A percentile compares a stretch with the other conserved stretches of the same genome.
These are phyloP conservation scores for Collybia nuda DNA, from an alignment of 768 basidiomycete genomes.

Conservation along the genomic window DNA sequence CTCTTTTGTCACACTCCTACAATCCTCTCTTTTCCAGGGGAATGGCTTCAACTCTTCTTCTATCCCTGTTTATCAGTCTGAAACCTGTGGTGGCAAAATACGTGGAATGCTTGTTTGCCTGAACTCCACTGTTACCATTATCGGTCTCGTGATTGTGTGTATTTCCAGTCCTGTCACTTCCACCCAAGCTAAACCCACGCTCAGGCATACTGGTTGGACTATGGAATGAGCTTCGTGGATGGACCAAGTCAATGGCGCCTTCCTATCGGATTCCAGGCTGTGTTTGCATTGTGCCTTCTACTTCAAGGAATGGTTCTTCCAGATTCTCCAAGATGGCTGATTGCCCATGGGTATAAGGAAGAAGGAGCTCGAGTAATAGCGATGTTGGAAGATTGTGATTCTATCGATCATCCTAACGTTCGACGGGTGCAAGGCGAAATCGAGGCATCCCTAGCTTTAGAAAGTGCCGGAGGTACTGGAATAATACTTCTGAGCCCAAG, in stretches of 20 bases:
- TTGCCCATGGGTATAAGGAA: slow-evolving; percentile 32
- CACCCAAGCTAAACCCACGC: neutral
- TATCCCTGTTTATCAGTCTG: slow-evolving; percentile 39
- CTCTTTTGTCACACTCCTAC: neutral
- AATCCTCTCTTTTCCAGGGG: slow-evolving; percentile 18
- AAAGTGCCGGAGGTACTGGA: slow-evolving; percentile 33
- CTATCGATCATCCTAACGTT: slow-evolving; percentile 31
- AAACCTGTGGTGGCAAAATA: slow-evolving; percentile 34
- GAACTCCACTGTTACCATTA: slow-evolving; percentile 37
- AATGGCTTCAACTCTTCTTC: slow-evolving; percentile 42
- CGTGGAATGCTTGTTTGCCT: slow-evolving; percentile 34
- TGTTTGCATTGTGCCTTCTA: slow-evolving; percentile 36
- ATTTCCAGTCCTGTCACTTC: no score
- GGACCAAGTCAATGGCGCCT: slow-evolving; percentile 26
- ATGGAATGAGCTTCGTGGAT: slow-evolving; percentile 35
- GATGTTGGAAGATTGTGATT: slow-evolving; percentile 30
- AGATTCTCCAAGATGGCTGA: slow-evolving; percentile 39
- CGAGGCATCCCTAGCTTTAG: slow-evolving; percentile 31
- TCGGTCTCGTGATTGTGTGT: slow-evolving; percentile 37
- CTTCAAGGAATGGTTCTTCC: slow-evolving; percentile 33
- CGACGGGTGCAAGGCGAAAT: slow-evolving; percentile 32
- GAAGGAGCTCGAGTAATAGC: slow-evolving; percentile 34
- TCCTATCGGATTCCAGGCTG: slow-evolving; percentile 34
- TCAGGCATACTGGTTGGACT: slow-evolving; percentile 40
- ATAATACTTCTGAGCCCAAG: neutral